Evolutionary conservation across 2,329 filamentous ascomycete species (phyloP), one percentile per base, ranked within the genome.

Genomic region (Aspergillus sclerotialis): DNA sequence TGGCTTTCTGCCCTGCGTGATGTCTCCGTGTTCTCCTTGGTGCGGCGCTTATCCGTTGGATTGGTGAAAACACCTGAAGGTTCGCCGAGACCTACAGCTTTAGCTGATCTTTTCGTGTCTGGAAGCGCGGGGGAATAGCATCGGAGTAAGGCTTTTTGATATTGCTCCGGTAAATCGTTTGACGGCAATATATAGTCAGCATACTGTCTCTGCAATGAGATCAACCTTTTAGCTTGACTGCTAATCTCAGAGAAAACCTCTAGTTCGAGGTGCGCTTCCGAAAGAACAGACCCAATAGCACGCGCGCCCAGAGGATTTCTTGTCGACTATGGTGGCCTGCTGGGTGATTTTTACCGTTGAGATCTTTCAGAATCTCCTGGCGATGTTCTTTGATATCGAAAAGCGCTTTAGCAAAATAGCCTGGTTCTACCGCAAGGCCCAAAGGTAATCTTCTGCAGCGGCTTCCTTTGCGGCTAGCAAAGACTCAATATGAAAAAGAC

Each of bases 351-450:
- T 52, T 36, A 11, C 63, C 63, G 3, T 47, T 16, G 0, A 36
- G 42, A 33, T 74, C 70, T n/a, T 50, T 61, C 12, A 74, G 12
- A 34, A 58, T 50, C 30, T 73, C 65, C 7, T 53, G 49, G 0
- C 64, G 56, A 44, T 79, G 74, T 8, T 75, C 71, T 16, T 57
- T 62, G 13, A 47, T 40, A 1, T 74, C 68, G 6, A 48, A 44
- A 1, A 76, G 13, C 1, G 50, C 34, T 1, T 69, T 56, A 3
- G 61, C 50, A 39, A 78, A 80, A 50, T 76, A 79, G 1, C 51
- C 53, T 0, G 75, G 75, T 44, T 80, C 76, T 40, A 80, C 76
- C 75, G 64, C 2, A 80, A 54, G 0, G 63, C 45, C 66, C 67
- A 74, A 0, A 77, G 15, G 38, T 78, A 70, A 49, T 79, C 75